A percentile compares a stretch with the other conserved stretches of the same genome.
These are phyloP conservation scores for Geranium rotundifolium DNA, from an alignment of 345 rosid species.

Conservation along the genomic window DNA sequence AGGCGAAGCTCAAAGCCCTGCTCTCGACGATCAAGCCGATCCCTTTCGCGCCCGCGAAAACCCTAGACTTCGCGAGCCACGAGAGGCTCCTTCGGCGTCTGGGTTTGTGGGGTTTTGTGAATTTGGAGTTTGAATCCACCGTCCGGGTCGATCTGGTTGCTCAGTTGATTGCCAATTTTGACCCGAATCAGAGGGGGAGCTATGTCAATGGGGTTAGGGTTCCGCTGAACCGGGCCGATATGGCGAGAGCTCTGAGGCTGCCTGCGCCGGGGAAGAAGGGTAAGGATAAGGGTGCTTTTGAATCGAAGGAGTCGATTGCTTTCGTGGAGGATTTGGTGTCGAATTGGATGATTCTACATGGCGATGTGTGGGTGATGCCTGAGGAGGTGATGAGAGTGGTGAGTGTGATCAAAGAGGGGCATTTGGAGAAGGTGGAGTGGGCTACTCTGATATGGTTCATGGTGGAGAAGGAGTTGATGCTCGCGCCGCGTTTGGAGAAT, in stretches of 20 bases:
- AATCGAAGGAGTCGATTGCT: constrained; percentile 33
- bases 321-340: constrained; percentile 51
- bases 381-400: constrained; percentile 35
- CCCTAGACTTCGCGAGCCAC: constrained; percentile 51
- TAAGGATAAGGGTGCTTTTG: constrained; percentile 30
- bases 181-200: constrained; percentile 28
- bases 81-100: constrained; percentile 48
- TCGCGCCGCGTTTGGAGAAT: constrained; percentile 26
- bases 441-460: constrained; percentile 65
- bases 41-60: constrained; percentile 46
- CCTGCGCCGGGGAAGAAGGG: constrained; percentile 22
- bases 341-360: constrained; percentile 62
- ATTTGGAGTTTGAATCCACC: constrained; percentile 43
- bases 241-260: constrained; percentile 66
- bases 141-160: constrained; percentile 49
- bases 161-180: constrained; percentile 52
- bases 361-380: constrained; percentile 74
- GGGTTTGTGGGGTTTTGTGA: constrained; percentile 80
- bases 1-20: constrained; percentile 41
- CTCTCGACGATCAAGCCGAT: constrained; percentile 35
- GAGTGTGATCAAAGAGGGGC: constrained; percentile 40
- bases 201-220: constrained; percentile 51
- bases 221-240: constrained; percentile 58
- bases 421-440: constrained; percentile 75
- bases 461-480: constrained; percentile 70